Evolutionary conservation across 1,284 basidiomycete genomes (phyloP).

Genomic region (Thecaphora frezii): DNA sequence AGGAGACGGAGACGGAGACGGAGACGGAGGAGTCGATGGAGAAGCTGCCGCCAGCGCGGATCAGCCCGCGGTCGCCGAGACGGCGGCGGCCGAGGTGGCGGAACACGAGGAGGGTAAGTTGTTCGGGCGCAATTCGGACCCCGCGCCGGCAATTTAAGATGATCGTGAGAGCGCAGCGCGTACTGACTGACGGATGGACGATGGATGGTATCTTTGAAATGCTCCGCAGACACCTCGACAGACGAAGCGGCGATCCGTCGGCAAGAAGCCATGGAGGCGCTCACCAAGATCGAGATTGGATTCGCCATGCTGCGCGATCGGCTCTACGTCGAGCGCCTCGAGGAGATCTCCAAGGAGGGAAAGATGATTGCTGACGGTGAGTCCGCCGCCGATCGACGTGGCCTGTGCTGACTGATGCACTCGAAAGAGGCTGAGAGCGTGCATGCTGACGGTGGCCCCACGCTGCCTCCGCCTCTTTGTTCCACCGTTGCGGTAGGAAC

Average conservation of each 20-base stretch:
- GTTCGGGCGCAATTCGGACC: too few species aligned
- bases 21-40: not conserved
- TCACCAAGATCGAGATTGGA: conserved; percentile 65
- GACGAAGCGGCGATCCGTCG: conserved; percentile 56
- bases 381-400: too few species aligned
- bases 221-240: conserved; percentile 22
- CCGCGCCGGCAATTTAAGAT: too few species aligned
- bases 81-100: conserved; percentile 26
- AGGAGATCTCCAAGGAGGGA: conserved; percentile 65
- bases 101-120: conserved; percentile 31
- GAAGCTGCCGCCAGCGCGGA: conserved; percentile 5
- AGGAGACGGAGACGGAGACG: conserved; percentile 1
- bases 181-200: too few species aligned
- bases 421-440: too few species aligned
- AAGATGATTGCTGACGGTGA: conserved; percentile 64
- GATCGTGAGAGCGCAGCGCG: too few species aligned
- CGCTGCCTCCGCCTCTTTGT: not conserved
- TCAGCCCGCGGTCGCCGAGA: conserved; percentile 15
- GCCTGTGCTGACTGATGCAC: too few species aligned
- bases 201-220: too few species aligned
- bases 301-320: conserved; percentile 65
- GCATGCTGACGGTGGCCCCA: too few species aligned
- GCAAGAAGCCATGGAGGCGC: conserved; percentile 63
- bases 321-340: conserved; percentile 65
- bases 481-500: conserved; percentile 63